These are phyloP conservation scores for Parasitella parasitica DNA, from an alignment of 371 early-diverging fungal species.

Conservation along the genomic window DNA sequence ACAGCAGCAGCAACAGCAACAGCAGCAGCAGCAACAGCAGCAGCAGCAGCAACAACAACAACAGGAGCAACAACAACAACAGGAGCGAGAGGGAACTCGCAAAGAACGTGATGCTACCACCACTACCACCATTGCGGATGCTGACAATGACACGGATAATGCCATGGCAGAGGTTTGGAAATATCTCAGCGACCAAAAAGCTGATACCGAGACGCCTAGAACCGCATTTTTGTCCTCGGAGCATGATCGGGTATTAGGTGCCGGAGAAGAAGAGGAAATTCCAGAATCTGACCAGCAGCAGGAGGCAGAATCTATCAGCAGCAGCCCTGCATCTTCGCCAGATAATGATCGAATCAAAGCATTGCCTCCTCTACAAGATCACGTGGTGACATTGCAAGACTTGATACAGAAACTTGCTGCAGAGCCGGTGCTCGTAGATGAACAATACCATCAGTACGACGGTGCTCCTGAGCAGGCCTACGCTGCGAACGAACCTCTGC, in stretches of 20 bases:
- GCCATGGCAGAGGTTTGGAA: conserved; percentile 21
- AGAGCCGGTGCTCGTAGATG: conserved; percentile 14
- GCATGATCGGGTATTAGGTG: background rate
- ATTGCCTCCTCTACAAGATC: conserved; percentile 19
- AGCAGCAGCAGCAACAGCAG: too few species aligned
- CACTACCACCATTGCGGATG: background rate
- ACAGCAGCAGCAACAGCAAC: background rate
- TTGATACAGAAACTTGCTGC: conserved; percentile 17
- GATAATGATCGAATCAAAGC: background rate
- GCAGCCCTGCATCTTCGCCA: background rate
- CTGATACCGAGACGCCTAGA: conserved; percentile 1
- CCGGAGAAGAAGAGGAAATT: background rate
- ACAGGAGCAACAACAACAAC: background rate
- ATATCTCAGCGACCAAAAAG: conserved; percentile 10
- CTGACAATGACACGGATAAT: background rate
- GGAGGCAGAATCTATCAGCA: background rate
- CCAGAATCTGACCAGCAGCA: background rate
- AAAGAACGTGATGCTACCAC: background rate
- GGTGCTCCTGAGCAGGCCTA: conserved; percentile 17
- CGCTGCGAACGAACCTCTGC: background rate
- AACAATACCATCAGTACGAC: conserved; percentile 5
- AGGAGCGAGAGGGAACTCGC: background rate
- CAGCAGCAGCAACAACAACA: too few species aligned
- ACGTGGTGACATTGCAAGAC: conserved; percentile 19
- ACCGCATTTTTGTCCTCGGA: conserved; percentile 5